phyloP scores from a whole-genome alignment of 1,139 yeast genomes.

The Geotrichum carabidarum region DNA sequence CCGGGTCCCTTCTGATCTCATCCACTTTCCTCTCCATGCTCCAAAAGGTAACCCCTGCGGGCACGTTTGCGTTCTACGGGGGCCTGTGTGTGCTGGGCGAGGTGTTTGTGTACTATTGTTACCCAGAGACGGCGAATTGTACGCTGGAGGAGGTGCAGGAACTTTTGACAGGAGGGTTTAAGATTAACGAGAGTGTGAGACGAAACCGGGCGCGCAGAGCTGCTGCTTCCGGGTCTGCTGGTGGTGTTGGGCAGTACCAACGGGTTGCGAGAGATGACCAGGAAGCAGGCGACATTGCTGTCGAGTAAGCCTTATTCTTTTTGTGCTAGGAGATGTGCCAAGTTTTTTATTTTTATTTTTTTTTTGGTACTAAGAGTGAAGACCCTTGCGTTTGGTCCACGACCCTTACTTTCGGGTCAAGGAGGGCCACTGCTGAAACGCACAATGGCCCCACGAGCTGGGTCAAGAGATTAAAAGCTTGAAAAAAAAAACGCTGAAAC shows the following conservation, averaged over 20 bases:
- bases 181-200: slow-evolving; percentile 63
- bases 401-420: too few species aligned
- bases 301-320: neutral
- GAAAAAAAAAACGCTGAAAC: too few species aligned
- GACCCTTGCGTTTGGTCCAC: neutral
- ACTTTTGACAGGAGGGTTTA: slow-evolving; percentile 75
- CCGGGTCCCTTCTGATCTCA: slow-evolving; percentile 86
- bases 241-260: neutral
- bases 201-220: slow-evolving; percentile 43
- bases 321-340: too few species aligned
- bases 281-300: neutral
- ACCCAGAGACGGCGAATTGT: slow-evolving; percentile 88
- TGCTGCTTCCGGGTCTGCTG: too few species aligned
- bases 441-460: too few species aligned
- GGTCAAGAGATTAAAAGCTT: too few species aligned
- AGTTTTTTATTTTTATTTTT: neutral
- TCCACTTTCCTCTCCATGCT: slow-evolving; percentile 92
- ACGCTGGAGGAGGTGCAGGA: slow-evolving; percentile 87
- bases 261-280: neutral
- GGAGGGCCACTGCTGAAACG: too few species aligned
- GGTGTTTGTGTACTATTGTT: slow-evolving; percentile 69
- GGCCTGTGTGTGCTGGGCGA: slow-evolving; percentile 69
- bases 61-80: slow-evolving; percentile 87
- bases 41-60: slow-evolving; percentile 87
- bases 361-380: neutral